Evolutionary conservation across 352 stramenopile genomes (phyloP).

Genomic region (Aphanomyces euteiches): DNA sequence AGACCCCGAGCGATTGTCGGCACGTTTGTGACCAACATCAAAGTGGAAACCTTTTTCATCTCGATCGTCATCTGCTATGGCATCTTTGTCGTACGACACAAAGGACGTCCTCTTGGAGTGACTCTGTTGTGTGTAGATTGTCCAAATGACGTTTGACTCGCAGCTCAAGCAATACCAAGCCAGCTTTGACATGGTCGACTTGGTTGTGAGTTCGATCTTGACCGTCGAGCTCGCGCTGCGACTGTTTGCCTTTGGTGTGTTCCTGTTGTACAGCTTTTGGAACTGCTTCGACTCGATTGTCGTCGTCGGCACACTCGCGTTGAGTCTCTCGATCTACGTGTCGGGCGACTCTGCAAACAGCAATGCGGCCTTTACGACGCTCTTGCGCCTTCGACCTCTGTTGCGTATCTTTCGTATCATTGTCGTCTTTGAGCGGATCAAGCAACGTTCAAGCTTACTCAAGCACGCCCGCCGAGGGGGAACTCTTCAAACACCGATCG

Average conservation of each 20-base stretch:
- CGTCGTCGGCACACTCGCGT: conserved; percentile 71
- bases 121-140: conserved; percentile 31
- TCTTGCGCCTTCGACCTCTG: conserved; percentile 69
- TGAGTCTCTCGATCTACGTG: conserved; percentile 60
- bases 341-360: conserved; percentile 34
- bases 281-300: conserved; percentile 77
- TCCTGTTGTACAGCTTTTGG: conserved; percentile 66
- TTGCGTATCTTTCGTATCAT: conserved; percentile 76
- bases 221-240: conserved; percentile 77
- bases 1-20: conserved; percentile 46
- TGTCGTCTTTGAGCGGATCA: conserved; percentile 84
- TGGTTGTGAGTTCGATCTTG: conserved; percentile 79
- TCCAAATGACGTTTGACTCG: conserved; percentile 74
- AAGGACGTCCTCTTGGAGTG: background rate
- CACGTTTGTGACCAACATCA: conserved; percentile 78
- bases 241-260: conserved; percentile 67
- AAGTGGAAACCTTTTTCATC: conserved; percentile 85
- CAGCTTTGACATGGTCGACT: conserved; percentile 71
- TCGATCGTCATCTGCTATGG: conserved; percentile 84
- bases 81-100: conserved; percentile 56
- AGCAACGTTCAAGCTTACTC: conserved; percentile 70
- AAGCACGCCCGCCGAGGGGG: conserved; percentile 60
- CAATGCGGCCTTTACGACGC: conserved; percentile 54
- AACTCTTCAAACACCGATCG: conserved; percentile 68
- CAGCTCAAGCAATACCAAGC: conserved; percentile 52